Percentiles rank a stretch among this genome's conserved stretches.
phyloP scores from a whole-genome alignment of 139 green algal genomes.

The Dunaliella sp. region DNA sequence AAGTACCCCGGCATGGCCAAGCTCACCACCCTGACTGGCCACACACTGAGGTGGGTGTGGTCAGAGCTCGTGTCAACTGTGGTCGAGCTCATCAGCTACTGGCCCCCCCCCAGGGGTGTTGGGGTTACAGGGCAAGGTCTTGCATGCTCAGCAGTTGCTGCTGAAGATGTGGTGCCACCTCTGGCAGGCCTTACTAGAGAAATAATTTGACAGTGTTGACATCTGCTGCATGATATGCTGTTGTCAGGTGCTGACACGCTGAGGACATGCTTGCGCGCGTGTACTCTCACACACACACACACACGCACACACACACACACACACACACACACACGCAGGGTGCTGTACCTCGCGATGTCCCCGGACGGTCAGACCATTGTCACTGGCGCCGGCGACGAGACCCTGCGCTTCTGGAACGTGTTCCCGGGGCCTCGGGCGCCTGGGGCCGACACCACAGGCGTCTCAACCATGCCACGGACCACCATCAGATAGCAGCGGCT shows the following conservation, averaged over 20 bases:
- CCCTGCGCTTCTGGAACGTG: constrained; percentile 94
- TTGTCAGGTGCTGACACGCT: background rate
- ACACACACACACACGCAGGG: constrained; percentile 36
- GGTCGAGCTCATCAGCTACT: too few relatives aligned
- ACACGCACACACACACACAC: background rate
- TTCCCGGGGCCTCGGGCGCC: constrained; percentile 52
- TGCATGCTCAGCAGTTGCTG: background rate
- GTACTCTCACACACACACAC: background rate
- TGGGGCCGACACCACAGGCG: constrained; percentile 10
- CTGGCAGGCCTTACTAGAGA: too few relatives aligned
- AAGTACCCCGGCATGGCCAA: constrained; percentile 85
- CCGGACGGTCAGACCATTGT: constrained; percentile 98
- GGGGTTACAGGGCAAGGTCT: background rate
- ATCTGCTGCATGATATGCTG: background rate
- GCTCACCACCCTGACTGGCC: constrained; percentile 85
- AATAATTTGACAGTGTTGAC: background rate
- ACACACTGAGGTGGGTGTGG: constrained; percentile 10
- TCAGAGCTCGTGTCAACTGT: background rate
- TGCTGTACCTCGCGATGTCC: constrained; percentile 93
- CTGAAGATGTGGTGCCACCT: background rate
- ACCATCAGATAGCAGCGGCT: constrained; percentile 66
- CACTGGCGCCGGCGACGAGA: constrained; percentile 92
- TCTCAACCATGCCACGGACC: constrained; percentile 63
- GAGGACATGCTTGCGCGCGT: background rate
- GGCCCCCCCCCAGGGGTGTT: too few relatives aligned